A percentile compares a stretch with the other conserved stretches of the same genome.
phyloP scores from a whole-genome alignment of 2,329 filamentous ascomycete species.

The Botryotinia narcissicola region DNA sequence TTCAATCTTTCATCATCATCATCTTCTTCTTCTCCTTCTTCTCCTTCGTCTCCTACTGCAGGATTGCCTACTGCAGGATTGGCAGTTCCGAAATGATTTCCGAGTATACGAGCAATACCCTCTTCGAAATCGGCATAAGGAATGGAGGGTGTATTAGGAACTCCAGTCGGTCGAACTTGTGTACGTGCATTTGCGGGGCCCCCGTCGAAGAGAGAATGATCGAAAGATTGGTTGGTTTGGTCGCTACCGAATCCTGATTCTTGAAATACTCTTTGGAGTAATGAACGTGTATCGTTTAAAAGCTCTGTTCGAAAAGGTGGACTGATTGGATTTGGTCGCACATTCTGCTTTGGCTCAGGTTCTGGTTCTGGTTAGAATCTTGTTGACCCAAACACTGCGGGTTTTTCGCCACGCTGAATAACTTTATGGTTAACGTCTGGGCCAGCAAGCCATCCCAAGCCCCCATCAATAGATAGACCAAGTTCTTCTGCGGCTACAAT shows the following conservation, averaged over 20 bases:
- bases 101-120: neutral
- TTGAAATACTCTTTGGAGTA: constrained; percentile 29
- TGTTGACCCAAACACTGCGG: constrained; percentile 47
- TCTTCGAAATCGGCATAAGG: constrained; percentile 8
- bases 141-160: neutral
- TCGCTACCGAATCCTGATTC: constrained; percentile 33
- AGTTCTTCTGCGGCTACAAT: constrained; percentile 58
- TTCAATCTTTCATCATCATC: neutral
- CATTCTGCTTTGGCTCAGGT: constrained; percentile 21
- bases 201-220: neutral
- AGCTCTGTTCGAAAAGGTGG: neutral
- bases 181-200: constrained; percentile 23
- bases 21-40: neutral
- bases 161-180: neutral
- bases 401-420: constrained; percentile 40
- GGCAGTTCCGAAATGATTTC: neutral
- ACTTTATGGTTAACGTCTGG: constrained; percentile 55
- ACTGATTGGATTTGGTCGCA: neutral
- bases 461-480: constrained; percentile 65
- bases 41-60: neutral
- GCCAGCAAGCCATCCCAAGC: constrained; percentile 64
- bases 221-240: constrained; percentile 18
- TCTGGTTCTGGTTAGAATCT: constrained; percentile 37
- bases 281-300: neutral
- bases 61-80: neutral